phyloP scores from a whole-genome alignment of 2,329 filamentous ascomycete species.

The Onygena corvina region DNA sequence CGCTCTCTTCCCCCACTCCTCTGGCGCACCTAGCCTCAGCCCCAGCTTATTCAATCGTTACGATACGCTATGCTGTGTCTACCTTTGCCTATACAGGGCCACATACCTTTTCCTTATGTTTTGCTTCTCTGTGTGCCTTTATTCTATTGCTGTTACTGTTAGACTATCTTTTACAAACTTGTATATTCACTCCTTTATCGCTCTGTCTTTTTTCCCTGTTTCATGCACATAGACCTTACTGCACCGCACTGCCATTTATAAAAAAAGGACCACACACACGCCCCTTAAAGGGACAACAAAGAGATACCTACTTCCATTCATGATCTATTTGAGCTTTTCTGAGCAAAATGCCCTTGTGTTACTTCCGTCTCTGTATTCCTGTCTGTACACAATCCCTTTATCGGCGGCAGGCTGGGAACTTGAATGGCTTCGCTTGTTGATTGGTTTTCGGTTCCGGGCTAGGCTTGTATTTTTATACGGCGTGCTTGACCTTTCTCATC shows the following conservation, averaged over 20 bases:
- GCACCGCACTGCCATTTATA: neutral
- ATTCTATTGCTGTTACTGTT: neutral
- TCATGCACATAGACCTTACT: conserved; percentile 2
- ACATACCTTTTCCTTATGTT: conserved; percentile 1
- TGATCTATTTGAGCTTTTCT: neutral
- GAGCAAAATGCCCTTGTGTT: neutral
- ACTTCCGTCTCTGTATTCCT: neutral
- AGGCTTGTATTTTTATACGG: conserved; percentile 5
- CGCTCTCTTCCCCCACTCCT: neutral
- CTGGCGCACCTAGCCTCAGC: neutral
- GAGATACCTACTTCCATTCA: neutral
- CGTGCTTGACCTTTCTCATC: neutral
- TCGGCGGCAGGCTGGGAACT: conserved; percentile 1
- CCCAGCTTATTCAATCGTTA: no score
- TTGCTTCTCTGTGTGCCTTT: no score
- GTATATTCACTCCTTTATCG: conserved; percentile 2
- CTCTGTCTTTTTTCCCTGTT: neutral
- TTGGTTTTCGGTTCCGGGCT: neutral
- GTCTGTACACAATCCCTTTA: conserved; percentile 2
- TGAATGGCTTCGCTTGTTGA: conserved; percentile 1
- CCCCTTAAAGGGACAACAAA: neutral
- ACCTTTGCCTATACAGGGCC: neutral
- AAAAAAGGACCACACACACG: neutral
- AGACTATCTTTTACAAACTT: neutral
- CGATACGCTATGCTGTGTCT: neutral